phyloP scores from a whole-genome alignment of 768 basidiomycete genomes.

The Tubosaeta brunneosetosa region DNA sequence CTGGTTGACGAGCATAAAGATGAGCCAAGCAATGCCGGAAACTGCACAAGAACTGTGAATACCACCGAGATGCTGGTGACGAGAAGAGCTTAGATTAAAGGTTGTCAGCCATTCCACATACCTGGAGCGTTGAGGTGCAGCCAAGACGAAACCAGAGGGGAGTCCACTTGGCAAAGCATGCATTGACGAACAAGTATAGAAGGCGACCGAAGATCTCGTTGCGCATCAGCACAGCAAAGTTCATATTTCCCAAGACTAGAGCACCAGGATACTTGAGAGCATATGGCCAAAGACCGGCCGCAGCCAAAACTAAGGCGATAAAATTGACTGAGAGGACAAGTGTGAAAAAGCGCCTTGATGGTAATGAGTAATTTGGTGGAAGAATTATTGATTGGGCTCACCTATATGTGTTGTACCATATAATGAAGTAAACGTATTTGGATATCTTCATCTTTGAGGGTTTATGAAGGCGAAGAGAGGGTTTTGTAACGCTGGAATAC shows the following conservation, averaged over 20 bases:
- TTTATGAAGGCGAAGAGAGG: conserved; percentile 32
- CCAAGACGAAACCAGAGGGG: conserved; percentile 68
- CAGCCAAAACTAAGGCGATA: conserved; percentile 55
- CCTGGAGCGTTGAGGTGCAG: conserved; percentile 70
- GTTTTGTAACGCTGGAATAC: conserved; percentile 33
- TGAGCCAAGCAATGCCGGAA: conserved; percentile 66
- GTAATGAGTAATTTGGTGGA: conserved; percentile 4
- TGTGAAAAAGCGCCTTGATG: conserved; percentile 65
- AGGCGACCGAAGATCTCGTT: conserved; percentile 82
- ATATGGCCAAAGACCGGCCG: conserved; percentile 63
- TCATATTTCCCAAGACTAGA: conserved; percentile 69
- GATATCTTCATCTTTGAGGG: conserved; percentile 54
- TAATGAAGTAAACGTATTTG: conserved; percentile 53
- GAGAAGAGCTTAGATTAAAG: conserved; percentile 6
- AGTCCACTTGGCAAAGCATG: conserved; percentile 78
- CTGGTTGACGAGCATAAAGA: conserved; percentile 56
- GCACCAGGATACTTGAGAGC: conserved; percentile 62
- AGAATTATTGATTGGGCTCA: conserved; percentile 22
- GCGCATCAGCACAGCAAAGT: conserved; percentile 67
- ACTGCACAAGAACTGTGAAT: conserved; percentile 74
- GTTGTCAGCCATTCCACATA: conserved; percentile 15
- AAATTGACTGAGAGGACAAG: conserved; percentile 57
- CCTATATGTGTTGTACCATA: conserved; percentile 84
- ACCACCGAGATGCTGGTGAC: conserved; percentile 64
- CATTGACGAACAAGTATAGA: conserved; percentile 67